Conservation (phyloP, 1,284 basidiomycete genomes). For the Cutaneotrichosporon daszewskae region DNA sequence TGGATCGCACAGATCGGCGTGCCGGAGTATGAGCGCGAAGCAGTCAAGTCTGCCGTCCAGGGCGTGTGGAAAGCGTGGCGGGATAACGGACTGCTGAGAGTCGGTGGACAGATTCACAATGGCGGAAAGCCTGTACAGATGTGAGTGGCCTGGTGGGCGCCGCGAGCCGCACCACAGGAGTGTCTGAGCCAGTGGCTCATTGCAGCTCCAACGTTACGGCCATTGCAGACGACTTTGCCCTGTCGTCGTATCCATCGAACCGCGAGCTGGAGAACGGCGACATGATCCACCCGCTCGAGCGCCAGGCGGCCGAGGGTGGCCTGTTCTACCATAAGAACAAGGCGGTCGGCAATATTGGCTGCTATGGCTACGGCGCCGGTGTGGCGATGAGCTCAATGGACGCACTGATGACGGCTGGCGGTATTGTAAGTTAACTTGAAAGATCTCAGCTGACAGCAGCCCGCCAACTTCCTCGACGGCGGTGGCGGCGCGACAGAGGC, state of each 20-base stretch:
- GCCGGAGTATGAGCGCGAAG: background rate
- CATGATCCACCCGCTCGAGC: slow-evolving; percentile 13
- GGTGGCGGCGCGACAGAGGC: slow-evolving; percentile 27
- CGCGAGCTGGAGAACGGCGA: slow-evolving; percentile 2
- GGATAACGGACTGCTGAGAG: slow-evolving; percentile 12
- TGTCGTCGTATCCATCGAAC: background rate
- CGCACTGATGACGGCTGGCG: slow-evolving; percentile 18
- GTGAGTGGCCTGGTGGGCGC: no score
- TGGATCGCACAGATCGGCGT: slow-evolving; percentile 11
- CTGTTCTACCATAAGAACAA: slow-evolving; percentile 21
- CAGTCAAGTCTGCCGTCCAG: slow-evolving; percentile 4
- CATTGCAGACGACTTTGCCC: slow-evolving; percentile 8
- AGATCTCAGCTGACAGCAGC: slow-evolving; percentile 4
- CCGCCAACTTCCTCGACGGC: slow-evolving; percentile 29
- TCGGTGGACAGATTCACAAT: no score
- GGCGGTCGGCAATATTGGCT: slow-evolving; percentile 16
- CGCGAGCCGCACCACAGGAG: no score
- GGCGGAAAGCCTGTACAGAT: no score
- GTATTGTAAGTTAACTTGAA: background rate
- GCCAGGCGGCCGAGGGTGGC: slow-evolving; percentile 9
- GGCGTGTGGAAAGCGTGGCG: slow-evolving; percentile 16
- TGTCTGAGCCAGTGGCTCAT: no score
- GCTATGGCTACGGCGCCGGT: slow-evolving; percentile 20
- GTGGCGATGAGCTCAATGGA: slow-evolving; percentile 27
- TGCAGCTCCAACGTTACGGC: no score